These are phyloP conservation scores for Sphagnum fallax DNA, from an alignment of 228 moss, liverwort and hornwort species.

Conservation along the genomic window DNA sequence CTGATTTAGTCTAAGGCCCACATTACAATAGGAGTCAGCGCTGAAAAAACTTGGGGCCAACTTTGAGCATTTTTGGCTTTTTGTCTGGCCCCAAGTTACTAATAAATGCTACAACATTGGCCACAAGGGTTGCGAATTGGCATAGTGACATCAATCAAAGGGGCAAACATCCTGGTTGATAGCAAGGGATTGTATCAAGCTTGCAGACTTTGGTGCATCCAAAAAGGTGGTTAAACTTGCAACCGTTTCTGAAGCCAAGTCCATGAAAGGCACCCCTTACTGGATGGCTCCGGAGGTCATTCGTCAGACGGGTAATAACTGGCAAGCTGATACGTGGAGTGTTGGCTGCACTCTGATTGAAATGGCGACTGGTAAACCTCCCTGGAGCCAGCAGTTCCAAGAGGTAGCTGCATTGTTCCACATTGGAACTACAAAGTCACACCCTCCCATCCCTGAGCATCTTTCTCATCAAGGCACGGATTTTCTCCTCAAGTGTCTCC, in stretches of 20 bases:
- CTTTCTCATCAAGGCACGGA: constrained; percentile 67
- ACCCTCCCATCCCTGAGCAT: constrained; percentile 95
- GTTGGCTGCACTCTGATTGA: constrained; percentile 98
- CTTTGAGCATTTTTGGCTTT: too few relatives aligned
- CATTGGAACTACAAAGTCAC: constrained; percentile 92
- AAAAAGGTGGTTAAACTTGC: constrained; percentile 96
- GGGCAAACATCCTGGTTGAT: constrained; percentile 89
- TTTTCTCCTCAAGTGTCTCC: constrained; percentile 71
- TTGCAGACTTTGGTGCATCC: constrained; percentile 91
- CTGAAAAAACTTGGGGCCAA: too few relatives aligned
- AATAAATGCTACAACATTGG: too few relatives aligned
- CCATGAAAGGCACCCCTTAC: constrained; percentile 95
- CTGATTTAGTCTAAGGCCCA: too few relatives aligned
- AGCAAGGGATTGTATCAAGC: constrained; percentile 94
- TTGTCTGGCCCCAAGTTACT: too few relatives aligned
- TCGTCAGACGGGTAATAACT: constrained; percentile 91
- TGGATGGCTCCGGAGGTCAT: constrained; percentile 99
- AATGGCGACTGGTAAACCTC: constrained; percentile 96
- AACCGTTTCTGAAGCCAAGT: constrained; percentile 89
- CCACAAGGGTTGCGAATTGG: too few relatives aligned
- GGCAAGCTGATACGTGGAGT: constrained; percentile 98
- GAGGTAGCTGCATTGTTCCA: constrained; percentile 96
- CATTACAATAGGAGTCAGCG: too few relatives aligned
- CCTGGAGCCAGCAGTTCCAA: constrained; percentile 96
- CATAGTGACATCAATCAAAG: too few relatives aligned